These are phyloP conservation scores for Stemphylium beticola DNA, from an alignment of 2,329 filamentous ascomycete species.

Conservation along the genomic window DNA sequence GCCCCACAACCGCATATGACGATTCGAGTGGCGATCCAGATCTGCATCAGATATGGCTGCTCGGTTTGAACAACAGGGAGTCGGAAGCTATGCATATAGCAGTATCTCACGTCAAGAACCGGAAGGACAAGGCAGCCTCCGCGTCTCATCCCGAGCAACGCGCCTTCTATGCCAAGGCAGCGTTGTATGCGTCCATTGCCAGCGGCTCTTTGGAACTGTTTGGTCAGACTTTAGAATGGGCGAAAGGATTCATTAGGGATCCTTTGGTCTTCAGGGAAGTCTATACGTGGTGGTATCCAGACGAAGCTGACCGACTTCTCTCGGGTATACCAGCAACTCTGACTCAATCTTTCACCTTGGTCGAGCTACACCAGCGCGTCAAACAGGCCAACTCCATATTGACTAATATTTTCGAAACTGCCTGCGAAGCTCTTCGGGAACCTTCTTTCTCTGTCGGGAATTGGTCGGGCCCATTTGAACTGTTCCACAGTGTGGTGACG, in stretches of 20 bases:
- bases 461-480: slow-evolving; percentile 35
- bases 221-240: slow-evolving; percentile 43
- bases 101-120: slow-evolving; percentile 16
- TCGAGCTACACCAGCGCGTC: slow-evolving; percentile 24
- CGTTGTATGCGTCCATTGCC: slow-evolving; percentile 38
- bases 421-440: slow-evolving; percentile 36
- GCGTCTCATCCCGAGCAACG: slow-evolving; percentile 37
- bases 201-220: slow-evolving; percentile 42
- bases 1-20: too few relatives aligned
- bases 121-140: slow-evolving; percentile 27
- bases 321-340: slow-evolving; percentile 8
- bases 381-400: slow-evolving; percentile 39
- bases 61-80: slow-evolving; percentile 9
- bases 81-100: slow-evolving; percentile 22
- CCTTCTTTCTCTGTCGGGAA: slow-evolving; percentile 37
- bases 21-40: slow-evolving; percentile 19
- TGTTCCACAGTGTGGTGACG: slow-evolving; percentile 23
- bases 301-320: slow-evolving; percentile 4
- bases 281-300: neutral
- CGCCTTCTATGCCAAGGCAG: slow-evolving; percentile 36
- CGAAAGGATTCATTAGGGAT: slow-evolving; percentile 48
- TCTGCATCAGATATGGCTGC: slow-evolving; percentile 22
- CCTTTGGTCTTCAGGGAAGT: slow-evolving; percentile 17
- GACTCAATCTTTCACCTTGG: neutral
- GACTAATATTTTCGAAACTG: slow-evolving; percentile 36